These are phyloP conservation scores for Xylariaceae sp. DNA, from an alignment of 2,329 filamentous ascomycete species.

Conservation along the genomic window DNA sequence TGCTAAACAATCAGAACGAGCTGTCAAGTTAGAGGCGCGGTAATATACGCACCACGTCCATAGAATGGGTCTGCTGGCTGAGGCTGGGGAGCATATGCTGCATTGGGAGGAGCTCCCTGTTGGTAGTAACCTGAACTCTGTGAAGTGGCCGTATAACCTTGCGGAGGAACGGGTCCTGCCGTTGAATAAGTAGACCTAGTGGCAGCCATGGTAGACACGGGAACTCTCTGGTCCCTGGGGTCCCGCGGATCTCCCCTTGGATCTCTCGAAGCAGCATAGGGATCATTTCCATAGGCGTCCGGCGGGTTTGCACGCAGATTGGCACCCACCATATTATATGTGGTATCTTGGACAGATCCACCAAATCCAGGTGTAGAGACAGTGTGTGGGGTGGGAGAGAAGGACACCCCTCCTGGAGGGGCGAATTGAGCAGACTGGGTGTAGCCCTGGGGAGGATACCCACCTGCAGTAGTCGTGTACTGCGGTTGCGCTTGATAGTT, in stretches of 20 bases:
- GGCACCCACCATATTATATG: constrained; percentile 29
- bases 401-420: constrained; percentile 24
- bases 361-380: constrained; percentile 26
- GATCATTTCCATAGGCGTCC: constrained; percentile 28
- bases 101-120: constrained; percentile 30
- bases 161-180: constrained; percentile 25
- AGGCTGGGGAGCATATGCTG: constrained; percentile 31
- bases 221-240: constrained; percentile 26
- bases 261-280: constrained; percentile 23
- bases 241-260: constrained; percentile 21
- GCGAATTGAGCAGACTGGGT: constrained; percentile 27
- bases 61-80: constrained; percentile 52
- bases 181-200: constrained; percentile 30
- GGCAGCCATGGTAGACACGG: constrained; percentile 29
- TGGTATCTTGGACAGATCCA: constrained; percentile 27
- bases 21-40: constrained; percentile 23
- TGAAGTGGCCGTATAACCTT: constrained; percentile 27
- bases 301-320: constrained; percentile 20
- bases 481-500: constrained; percentile 33
- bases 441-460: constrained; percentile 29
- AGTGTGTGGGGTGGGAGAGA: constrained; percentile 22
- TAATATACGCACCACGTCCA: constrained; percentile 57
- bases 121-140: constrained; percentile 29
- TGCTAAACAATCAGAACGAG: constrained; percentile 47
- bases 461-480: constrained; percentile 28